Evolutionary conservation across 768 basidiomycete genomes (phyloP), one percentile per base, ranked within the genome.

Genomic region (Calocybe gangraenosa): DNA sequence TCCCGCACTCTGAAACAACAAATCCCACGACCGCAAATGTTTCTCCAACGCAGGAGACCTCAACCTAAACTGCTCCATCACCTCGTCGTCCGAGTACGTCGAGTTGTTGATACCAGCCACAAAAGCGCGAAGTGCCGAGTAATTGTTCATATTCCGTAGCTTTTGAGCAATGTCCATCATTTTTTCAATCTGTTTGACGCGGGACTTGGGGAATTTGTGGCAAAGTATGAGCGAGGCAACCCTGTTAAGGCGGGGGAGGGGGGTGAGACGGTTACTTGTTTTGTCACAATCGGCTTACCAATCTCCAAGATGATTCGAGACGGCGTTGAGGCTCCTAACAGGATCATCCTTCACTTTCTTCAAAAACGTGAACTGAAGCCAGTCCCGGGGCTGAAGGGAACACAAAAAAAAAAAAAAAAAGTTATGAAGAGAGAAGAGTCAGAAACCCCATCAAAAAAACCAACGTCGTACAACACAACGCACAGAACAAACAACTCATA

Each of bases 81-180:
- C 85, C 54, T 80, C 78, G 53, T 86, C 83, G 6, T 87, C 87
- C 38, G 83, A 74, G 51, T 86, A 82, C 0, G 86, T 84, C 3
- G 92, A 81, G 50, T 80, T 82, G 56, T 89, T 87, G 65, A 98
- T 88, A 3, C 93, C 95, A 21, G 92, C 89, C n/a, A 97, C 83
- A 54, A 97, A 82, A 8, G 93, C 92, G 36, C 92, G 91, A 43
- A 96, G 67, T 0, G 87, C 89, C 25, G 92, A 92, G 62, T 96
- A 98, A 61, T 99, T 97, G 65, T 95, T 92, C 37, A 89, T 61
- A 10, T 75, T 73, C 23, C 95, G 84, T 33, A 99, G 73, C 44
- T 80, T 79, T 47, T 81, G 76, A 0, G 89, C 91, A 51, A 98
- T 80, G 39, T 87, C 82, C 19, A 92, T 82, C 47, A 98, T 84